These are phyloP conservation scores for Fusarium equiseti DNA, from an alignment of 2,329 filamentous ascomycete species.

Conservation along the genomic window DNA sequence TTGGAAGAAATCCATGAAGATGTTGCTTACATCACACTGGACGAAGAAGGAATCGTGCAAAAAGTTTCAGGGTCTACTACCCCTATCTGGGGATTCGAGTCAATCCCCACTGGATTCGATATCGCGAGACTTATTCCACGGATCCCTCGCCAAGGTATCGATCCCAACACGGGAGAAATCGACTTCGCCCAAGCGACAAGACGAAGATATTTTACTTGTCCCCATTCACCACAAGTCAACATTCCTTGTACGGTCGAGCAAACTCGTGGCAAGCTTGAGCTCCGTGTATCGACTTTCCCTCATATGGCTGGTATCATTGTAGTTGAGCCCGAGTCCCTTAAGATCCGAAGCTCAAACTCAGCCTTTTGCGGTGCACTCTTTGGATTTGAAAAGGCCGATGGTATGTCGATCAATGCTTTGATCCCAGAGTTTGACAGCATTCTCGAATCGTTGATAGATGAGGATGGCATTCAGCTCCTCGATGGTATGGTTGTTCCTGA, in stretches of 20 bases:
- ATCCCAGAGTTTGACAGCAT: constrained; percentile 91
- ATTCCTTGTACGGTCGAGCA: constrained; percentile 88
- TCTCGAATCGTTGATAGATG: constrained; percentile 82
- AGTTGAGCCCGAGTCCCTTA: constrained; percentile 80
- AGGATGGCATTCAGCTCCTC: constrained; percentile 84
- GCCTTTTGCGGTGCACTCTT: constrained; percentile 95
- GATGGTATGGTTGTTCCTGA: constrained; percentile 98
- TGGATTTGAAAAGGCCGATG: constrained; percentile 86
- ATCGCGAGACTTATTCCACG: constrained; percentile 83
- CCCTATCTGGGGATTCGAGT: constrained; percentile 85
- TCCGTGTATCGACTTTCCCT: constrained; percentile 92
- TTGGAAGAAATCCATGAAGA: constrained; percentile 98
- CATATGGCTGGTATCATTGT: constrained; percentile 98
- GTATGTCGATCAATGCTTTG: constrained; percentile 80
- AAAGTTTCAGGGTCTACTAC: constrained; percentile 80
- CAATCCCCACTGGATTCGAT: constrained; percentile 75
- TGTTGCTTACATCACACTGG: constrained; percentile 80
- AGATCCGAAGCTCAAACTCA: constrained; percentile 91
- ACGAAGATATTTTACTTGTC: constrained; percentile 85
- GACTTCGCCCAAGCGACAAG: constrained; percentile 81
- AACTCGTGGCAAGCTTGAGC: constrained; percentile 73
- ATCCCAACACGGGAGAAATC: constrained; percentile 76
- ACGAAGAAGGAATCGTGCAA: constrained; percentile 80
- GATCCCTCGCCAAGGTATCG: constrained; percentile 81
- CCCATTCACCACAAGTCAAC: constrained; percentile 79